These are phyloP conservation scores for Trichoderma sp. DNA, from an alignment of 2,329 filamentous ascomycete species.

Conservation along the genomic window DNA sequence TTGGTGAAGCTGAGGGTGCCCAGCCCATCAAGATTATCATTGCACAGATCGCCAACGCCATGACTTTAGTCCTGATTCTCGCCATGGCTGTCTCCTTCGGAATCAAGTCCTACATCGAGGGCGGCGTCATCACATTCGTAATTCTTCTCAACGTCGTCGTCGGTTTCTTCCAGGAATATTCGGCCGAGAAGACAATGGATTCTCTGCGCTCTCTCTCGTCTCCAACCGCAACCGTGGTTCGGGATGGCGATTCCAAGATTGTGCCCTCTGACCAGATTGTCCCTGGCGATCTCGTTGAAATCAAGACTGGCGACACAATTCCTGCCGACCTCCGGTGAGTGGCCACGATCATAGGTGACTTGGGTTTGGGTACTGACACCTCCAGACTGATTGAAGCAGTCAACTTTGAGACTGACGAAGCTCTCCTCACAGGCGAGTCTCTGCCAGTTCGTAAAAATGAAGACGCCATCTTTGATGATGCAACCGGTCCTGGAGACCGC, in stretches of 20 bases:
- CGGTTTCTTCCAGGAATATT: conserved; percentile 46
- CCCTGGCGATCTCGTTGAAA: neutral
- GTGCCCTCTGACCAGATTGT: neutral
- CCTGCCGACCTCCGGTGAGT: neutral
- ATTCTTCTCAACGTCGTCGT: conserved; percentile 58
- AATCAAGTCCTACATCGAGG: neutral
- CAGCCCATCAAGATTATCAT: conserved; percentile 62
- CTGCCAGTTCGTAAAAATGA: neutral
- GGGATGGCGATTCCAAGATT: conserved; percentile 39
- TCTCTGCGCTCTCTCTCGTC: conserved; percentile 44
- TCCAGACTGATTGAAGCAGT: neutral
- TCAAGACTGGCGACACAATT: neutral
- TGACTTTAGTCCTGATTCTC: conserved; percentile 60
- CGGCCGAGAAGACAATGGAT: conserved; percentile 50
- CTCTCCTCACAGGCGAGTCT: neutral
- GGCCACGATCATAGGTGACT: neutral
- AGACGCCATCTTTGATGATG: neutral
- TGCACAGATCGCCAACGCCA: conserved; percentile 64
- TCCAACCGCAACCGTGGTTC: conserved; percentile 43
- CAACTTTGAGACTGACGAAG: neutral
- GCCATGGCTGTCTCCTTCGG: conserved; percentile 28
- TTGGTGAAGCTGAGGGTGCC: conserved; percentile 52
- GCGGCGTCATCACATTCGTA: conserved; percentile 40
- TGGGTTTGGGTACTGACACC: neutral
- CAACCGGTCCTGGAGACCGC: neutral